Percentiles rank a stretch among this genome's conserved stretches.
Evolutionary conservation across 129 eudicot species (phyloP).

Genomic region (Tagetes erecta): DNA sequence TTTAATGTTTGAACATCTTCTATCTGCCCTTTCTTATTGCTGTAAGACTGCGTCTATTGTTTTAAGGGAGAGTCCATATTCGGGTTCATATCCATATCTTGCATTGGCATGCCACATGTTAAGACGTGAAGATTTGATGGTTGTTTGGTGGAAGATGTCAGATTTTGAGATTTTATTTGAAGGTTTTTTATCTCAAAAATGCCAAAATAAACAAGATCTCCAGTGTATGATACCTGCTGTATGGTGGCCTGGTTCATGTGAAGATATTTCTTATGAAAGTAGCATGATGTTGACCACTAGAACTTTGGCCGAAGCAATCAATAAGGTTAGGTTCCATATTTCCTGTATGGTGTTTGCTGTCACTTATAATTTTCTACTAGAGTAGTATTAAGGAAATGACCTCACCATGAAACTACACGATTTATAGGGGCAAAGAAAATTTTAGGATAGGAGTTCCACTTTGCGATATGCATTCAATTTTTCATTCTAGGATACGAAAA

Average conservation of each 20-base stretch:
- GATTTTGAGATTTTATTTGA: slow-evolving; percentile 84
- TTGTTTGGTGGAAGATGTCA: slow-evolving; percentile 82
- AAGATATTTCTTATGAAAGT: slow-evolving; percentile 78
- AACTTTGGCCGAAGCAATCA: slow-evolving; percentile 74
- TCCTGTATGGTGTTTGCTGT: neutral
- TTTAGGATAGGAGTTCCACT: slow-evolving; percentile 9
- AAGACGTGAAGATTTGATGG: slow-evolving; percentile 84
- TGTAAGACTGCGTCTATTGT: slow-evolving; percentile 75
- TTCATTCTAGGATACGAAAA: neutral
- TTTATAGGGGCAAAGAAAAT: too few relatives aligned
- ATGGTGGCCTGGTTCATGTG: slow-evolving; percentile 99
- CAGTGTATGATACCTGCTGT: slow-evolving; percentile 86
- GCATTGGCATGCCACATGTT: slow-evolving; percentile 80
- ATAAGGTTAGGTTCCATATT: slow-evolving; percentile 48
- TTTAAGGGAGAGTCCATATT: slow-evolving; percentile 87
- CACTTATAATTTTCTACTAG: slow-evolving; percentile 7
- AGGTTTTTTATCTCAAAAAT: slow-evolving; percentile 79
- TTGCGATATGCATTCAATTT: neutral
- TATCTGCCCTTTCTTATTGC: slow-evolving; percentile 68
- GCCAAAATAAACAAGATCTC: slow-evolving; percentile 91
- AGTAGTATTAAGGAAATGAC: neutral
- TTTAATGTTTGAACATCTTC: slow-evolving; percentile 53
- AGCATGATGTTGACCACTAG: slow-evolving; percentile 86
- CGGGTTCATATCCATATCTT: slow-evolving; percentile 89
- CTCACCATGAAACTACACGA: neutral